Evolutionary conservation across 169 alveolate species (phyloP).

Genomic region (Eimeria nieschulzi): DNA sequence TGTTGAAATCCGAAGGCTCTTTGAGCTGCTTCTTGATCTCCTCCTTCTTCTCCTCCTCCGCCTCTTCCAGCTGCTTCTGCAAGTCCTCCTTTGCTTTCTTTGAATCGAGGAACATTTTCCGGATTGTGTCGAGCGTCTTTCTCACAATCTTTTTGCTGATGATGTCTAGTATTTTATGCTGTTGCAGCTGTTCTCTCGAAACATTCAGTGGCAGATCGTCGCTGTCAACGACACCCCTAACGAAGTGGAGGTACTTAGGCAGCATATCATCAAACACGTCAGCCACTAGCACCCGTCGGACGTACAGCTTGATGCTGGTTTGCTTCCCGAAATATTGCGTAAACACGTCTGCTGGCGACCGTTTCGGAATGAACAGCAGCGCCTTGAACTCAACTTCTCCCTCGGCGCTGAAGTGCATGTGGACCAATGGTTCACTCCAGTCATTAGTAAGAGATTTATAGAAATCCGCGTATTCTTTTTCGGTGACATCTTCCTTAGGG

Average conservation of each 20-base stretch:
- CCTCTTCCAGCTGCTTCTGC: constrained; percentile 41
- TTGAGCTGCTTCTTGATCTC: constrained; percentile 84
- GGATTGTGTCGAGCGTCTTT: constrained; percentile 95
- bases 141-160: constrained; percentile 97
- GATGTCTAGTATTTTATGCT: constrained; percentile 93
- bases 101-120: constrained; percentile 91
- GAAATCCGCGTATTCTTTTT: constrained; percentile 96
- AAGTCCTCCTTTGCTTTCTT: constrained; percentile 85
- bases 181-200: constrained; percentile 86
- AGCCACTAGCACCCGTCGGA: constrained; percentile 94
- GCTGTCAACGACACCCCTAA: constrained; percentile 96
- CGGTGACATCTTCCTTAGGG: constrained; percentile 94
- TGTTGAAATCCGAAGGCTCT: constrained; percentile 82
- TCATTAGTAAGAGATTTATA: constrained; percentile 96
- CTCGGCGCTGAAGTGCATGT: constrained; percentile 99
- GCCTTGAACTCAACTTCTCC: constrained; percentile 99
- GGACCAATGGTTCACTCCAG: constrained; percentile 94
- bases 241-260: constrained; percentile 94
- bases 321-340: constrained; percentile 91
- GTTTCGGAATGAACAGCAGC: constrained; percentile 95
- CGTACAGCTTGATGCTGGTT: constrained; percentile 91
- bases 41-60: constrained; percentile 86
- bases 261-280: constrained; percentile 94
- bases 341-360: constrained; percentile 93
- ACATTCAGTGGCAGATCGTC: constrained; percentile 97